Evolutionary conservation across 2,329 filamentous ascomycete species (phyloP), one percentile per base, ranked within the genome.

Genomic region (Herpotrichia juniperi): DNA sequence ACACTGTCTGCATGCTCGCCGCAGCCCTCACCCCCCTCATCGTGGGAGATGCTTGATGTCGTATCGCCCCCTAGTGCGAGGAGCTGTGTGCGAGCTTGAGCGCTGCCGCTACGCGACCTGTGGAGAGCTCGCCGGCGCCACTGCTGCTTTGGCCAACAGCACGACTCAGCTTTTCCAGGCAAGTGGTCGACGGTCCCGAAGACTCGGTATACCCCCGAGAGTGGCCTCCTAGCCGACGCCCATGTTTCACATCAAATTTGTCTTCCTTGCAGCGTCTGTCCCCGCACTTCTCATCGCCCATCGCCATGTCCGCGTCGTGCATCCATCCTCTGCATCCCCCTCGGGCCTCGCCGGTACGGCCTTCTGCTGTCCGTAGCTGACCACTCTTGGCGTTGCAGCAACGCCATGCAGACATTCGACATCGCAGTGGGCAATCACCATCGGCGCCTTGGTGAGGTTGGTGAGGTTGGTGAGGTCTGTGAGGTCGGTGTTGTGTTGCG

Each of bases 171-270:
- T 17, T 28, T 32, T 26, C 37, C 26, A 48, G 24, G 8, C n/a
- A 34, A 25, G 46, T 28, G 46, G 46, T 31, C 32, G 31, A 26
- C 19, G 32, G 17, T n/a, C 50, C 59, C 66, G 52, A 45, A 35
- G 28, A 24, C 39, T n/a, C 54, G 66, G 66, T 62, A 59, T 58
- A 40, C 42, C 56, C 63, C 63, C 58, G 50, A 44, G 34, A 47
- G 39, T 46, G 35, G 40, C 43, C 19, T 34, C 22, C 56, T 61
- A 60, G 59, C 58, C 42, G 28, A 49, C 53, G 48, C 56, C 52
- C 55, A 51, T 64, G 56, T 61, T 63, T 66, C 54, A 59, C 50
- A 49, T 54, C 55, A 53, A 50, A 52, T 57, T 56, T 53, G 40
- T 28, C 42, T 49, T 56, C 54, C 50, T 50, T 53, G 48, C 52